Conservation (phyloP, 2,329 filamentous ascomycete genomes). For the Venturia nashicola region DNA sequence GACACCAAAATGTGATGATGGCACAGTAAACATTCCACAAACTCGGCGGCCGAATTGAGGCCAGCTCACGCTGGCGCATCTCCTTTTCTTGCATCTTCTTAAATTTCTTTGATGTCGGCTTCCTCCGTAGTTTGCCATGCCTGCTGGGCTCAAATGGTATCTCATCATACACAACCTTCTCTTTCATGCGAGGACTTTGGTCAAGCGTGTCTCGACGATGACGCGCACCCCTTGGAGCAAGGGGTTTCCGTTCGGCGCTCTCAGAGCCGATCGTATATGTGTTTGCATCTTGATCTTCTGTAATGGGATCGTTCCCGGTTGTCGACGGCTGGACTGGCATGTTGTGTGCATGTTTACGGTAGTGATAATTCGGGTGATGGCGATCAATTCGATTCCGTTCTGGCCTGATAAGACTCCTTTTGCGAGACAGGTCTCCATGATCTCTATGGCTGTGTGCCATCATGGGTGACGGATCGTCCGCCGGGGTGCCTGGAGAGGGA, state of each 20-base stretch:
- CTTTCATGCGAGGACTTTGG: constrained; percentile 17
- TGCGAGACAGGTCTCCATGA: constrained; percentile 45
- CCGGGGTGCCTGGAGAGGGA: constrained; percentile 32
- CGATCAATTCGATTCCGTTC: constrained; percentile 76
- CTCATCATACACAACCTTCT: constrained; percentile 7
- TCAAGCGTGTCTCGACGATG: constrained; percentile 27
- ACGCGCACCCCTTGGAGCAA: constrained; percentile 20
- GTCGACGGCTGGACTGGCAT: constrained; percentile 85
- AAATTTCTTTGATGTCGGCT: constrained; percentile 51
- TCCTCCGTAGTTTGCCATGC: constrained; percentile 36
- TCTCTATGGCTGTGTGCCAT: constrained; percentile 26
- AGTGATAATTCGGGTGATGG: constrained; percentile 90
- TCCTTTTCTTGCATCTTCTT: constrained; percentile 48
- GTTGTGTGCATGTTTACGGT: constrained; percentile 84
- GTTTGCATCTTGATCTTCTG: constrained; percentile 51
- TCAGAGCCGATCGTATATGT: constrained; percentile 48
- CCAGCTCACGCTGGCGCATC: constrained; percentile 45
- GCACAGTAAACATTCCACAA: constrained; percentile 94
- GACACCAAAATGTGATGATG: constrained; percentile 88
- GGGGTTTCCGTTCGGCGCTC: constrained; percentile 41
- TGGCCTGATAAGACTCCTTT: constrained; percentile 78
- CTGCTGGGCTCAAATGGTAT: neutral
- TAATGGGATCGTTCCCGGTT: constrained; percentile 80
- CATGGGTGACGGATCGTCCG: constrained; percentile 40
- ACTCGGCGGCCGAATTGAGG: constrained; percentile 64